Evolutionary conservation across 2,329 filamentous ascomycete genomes (phyloP), one percentile per base, ranked within the genome.

Genomic region (Ceratocystis albifundus): DNA sequence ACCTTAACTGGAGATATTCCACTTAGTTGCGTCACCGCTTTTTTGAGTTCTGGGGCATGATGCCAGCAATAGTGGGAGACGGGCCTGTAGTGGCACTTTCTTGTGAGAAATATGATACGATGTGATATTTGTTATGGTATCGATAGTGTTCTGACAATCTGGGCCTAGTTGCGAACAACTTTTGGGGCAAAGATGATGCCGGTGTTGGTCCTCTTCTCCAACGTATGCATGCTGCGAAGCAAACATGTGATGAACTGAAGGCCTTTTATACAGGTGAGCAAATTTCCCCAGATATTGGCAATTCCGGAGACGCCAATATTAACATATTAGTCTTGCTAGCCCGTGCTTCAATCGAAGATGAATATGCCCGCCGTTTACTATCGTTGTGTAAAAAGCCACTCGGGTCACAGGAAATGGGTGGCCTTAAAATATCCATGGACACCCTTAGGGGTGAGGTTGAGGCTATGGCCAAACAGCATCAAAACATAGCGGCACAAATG

Each of bases 101-200:
- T 61, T 89, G 85, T 88, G 78, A 72, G 80, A 66, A 66, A 61
- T 53, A 50, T 46, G 32, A 62, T 17, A 36, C n/a, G 17, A 20
- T 28, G 10, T 45, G 10, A 10, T 17, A 32, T 12, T 30, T 5
- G n/a, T 36, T 30, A 10, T 57, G 28, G 8, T 17, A 36, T n/a
- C 3, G 5, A n/a, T 5, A 6, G 8, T 20, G 22, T 30, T 59
- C 55, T 61, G 32, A 61, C 22, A 57, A 20, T 15, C 17, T 59
- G 28, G 46, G 28, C 28, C 44, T 48, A 92, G 92, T 99, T 79
- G 93, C 94, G 73, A 99, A 99, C 79, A 99, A 99, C 76, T 99
- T 99, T 77, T 99, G 94, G 94, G 94, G 94, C 70, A 97, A 96
- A 80, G 93, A 97, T 75, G 94, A 99, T 80, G 94, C 93, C 64